Base-by-base conservation (phyloP, 768 basidiomycete species). In the Lactarius psammicola region DNA sequence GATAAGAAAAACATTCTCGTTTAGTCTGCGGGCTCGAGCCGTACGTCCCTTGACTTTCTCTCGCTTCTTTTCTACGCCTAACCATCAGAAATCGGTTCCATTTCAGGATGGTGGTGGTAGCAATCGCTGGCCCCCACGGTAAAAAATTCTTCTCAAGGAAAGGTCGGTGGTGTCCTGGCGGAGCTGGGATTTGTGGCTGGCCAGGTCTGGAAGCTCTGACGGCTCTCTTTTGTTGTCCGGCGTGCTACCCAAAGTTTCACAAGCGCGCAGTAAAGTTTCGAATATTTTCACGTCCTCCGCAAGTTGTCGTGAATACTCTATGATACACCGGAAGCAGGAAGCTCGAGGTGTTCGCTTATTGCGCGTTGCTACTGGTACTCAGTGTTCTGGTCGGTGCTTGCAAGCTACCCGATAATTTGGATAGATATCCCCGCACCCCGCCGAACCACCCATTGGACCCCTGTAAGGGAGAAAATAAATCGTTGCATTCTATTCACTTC, bases 21-120 rank as follows among this genome's bases (percentile, higher is more conserved):
- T 72, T 94, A 15, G 84, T 94, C 4, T 94, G 90, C 75, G 92
- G 92, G 33, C 93, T 93, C n/a, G 89, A 93, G 67, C 81, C 81
- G 92, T 93, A 75, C 71, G 87, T 75, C 30, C 63, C 61, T 62
- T 17, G 4, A 23, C 42, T 68, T 40, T 49, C 60, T 26, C 56
- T 65, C 65, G 34, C 40, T 38, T 42, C 6, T 23, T 44, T 36
- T 51, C 51, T 33, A 59, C 65, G 65, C 38, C 42, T 60, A 26
- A 56, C 30, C 31, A 51, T 34, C 30, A 13, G 51, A 56, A 56
- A 28, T 61, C 44, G 40, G 63, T 62, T 38, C 28, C 64, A 64
- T 44, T 61, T 38, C 59, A 94, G 92, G 56, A 92, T 94, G 92
- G 80, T 93, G 57, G 77, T 74, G 56, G 82, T n/a, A n/a, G n/a